Conservation (phyloP, 192 early-diverging fungal genomes). For the Coemansia sp. region DNA sequence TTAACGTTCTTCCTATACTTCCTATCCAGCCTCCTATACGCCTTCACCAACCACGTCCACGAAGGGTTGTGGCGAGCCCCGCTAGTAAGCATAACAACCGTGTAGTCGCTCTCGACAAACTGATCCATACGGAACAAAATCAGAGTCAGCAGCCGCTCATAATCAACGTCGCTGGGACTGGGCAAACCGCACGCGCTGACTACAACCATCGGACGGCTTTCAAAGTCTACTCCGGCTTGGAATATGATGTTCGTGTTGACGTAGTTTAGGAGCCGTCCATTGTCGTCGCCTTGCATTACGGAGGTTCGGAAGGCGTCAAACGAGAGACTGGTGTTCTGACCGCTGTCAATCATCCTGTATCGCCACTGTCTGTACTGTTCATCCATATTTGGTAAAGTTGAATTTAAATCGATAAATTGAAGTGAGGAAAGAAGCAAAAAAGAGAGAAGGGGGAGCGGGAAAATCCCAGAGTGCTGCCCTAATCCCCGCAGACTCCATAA, state of each 20-base stretch:
- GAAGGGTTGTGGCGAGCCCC: slow-evolving; percentile 69
- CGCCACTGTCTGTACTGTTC: slow-evolving; percentile 45
- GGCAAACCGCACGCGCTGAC: slow-evolving; percentile 84
- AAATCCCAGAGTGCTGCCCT: not conserved
- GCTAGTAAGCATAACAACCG: slow-evolving; percentile 79
- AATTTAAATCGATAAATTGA: slow-evolving; percentile 7
- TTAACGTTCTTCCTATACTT: slow-evolving; percentile 95
- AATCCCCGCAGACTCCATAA: slow-evolving; percentile 20
- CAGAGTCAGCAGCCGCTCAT: slow-evolving; percentile 72
- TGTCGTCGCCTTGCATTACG: slow-evolving; percentile 48
- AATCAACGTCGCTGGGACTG: slow-evolving; percentile 66
- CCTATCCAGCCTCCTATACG: slow-evolving; percentile 72
- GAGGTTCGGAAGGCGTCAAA: slow-evolving; percentile 26
- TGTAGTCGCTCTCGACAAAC: slow-evolving; percentile 89
- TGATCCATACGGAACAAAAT: slow-evolving; percentile 65
- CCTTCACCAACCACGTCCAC: slow-evolving; percentile 80
- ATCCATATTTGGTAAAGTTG: slow-evolving; percentile 20
- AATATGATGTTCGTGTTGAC: slow-evolving; percentile 47
- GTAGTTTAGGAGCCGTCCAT: slow-evolving; percentile 37
- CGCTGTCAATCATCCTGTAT: slow-evolving; percentile 2
- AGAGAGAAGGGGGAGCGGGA: not conserved
- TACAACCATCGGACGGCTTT: slow-evolving; percentile 77
- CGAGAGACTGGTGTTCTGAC: slow-evolving; percentile 3
- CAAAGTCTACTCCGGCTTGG: slow-evolving; percentile 73
- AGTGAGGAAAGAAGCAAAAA: not conserved